Base-by-base conservation (phyloP, 2,329 filamentous ascomycete species). In the Drechslerella coelobrocha region DNA sequence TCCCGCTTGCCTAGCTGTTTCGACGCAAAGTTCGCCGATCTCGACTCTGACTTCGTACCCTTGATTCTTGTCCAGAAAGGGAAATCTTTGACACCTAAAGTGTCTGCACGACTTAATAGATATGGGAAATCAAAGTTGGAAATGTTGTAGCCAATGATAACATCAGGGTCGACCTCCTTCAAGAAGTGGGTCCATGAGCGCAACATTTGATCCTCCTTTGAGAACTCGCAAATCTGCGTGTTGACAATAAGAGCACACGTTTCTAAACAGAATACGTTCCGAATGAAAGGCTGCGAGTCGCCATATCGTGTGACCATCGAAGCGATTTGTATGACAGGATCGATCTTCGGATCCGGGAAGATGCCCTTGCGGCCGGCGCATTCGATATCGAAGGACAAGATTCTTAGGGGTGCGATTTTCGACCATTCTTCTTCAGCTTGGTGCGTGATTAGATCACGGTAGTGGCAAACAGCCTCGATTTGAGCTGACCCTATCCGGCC, bases 81-180 rank as follows among this genome's bases (percentile, higher is more conserved):
- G 74, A 99, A 99, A 0, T 84, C 85, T 1, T 79, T 79, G 37
- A 91, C 86, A 76, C 94, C 96, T 26, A 99, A 83, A 77, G 96
- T 88, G 74, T 85, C 90, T 8, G 92, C 94, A 48, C 94, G 86
- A 61, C 96, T 90, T 9, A 99, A 83, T 0, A 99, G 85, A 77
- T 99, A 99, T 0, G 93, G 93, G 73, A 99, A 97, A 82, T 99
- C 94, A 80, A 99, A 99, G 81, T 99, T 99, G 77, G 90, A 83
- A 80, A 96, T 99, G 79, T 99, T 99, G 87, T 99, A 99, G 48
- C 94, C 94, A 61, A 95, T 99, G 76, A 99, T 96, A 73, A 99
- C 90, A 80, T 99, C 94, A 0, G 94, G 93, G 74, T 99, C 94
- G 0, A 94, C 91, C 76, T 91, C 87, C 75, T 95, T 84, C 14